Conservation (phyloP, 2,329 filamentous ascomycete genomes). For the Penicillium aurantiogriseum region DNA sequence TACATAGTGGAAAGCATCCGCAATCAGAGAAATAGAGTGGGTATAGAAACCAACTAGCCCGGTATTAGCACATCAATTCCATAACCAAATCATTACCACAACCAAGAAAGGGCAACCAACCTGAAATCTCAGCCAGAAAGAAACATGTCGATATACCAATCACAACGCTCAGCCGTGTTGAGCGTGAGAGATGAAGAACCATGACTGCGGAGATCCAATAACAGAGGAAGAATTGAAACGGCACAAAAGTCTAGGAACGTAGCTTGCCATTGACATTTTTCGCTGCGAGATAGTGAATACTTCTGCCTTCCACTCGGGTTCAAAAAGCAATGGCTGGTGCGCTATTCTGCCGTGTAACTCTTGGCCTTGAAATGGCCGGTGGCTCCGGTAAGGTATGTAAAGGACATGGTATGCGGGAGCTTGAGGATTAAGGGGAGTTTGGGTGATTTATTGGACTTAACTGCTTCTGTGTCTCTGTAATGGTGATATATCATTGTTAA, state of each 20-base stretch:
- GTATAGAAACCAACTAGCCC: conserved; percentile 65
- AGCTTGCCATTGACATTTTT: background rate
- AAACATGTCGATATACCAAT: conserved; percentile 34
- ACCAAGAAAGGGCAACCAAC: conserved; percentile 13
- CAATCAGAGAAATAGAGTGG: conserved; percentile 67
- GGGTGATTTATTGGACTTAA: no score
- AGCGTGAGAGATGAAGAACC: conserved; percentile 29
- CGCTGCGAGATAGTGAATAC: background rate
- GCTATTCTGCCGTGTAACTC: conserved; percentile 14
- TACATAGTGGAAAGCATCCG: conserved; percentile 78
- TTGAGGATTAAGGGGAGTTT: background rate
- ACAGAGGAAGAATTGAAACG: background rate
- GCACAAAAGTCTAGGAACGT: background rate
- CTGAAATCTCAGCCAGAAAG: conserved; percentile 34
- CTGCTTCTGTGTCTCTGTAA: background rate
- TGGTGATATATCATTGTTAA: background rate
- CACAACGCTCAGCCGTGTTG: conserved; percentile 30
- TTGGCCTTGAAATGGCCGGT: background rate
- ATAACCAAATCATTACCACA: background rate
- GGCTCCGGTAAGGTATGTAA: conserved; percentile 10
- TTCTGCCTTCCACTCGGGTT: conserved; percentile 4
- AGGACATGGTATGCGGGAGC: conserved; percentile 8
- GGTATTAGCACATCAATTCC: conserved; percentile 1
- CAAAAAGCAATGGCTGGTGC: conserved; percentile 8
- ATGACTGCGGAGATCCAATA: conserved; percentile 14